These are phyloP conservation scores for Phaeosphaeriaceae sp. DNA, from an alignment of 2,329 filamentous ascomycete genomes.

Conservation along the genomic window DNA sequence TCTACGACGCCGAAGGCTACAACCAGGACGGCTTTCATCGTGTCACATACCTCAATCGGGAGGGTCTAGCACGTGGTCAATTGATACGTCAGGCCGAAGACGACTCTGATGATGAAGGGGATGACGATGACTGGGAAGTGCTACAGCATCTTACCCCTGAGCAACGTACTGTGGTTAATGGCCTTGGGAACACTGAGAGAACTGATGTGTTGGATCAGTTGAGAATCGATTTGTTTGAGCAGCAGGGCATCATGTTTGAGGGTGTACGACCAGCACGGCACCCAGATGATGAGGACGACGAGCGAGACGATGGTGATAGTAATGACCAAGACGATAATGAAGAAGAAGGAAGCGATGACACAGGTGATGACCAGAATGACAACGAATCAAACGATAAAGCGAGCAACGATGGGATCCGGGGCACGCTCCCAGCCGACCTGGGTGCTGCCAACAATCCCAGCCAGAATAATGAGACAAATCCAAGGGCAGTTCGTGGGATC, in stretches of 20 bases:
- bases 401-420: too few relatives aligned
- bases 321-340: too few relatives aligned
- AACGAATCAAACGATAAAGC: too few relatives aligned
- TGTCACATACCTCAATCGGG: conserved; percentile 32
- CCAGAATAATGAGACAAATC: too few relatives aligned
- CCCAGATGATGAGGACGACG: too few relatives aligned
- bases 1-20: conserved; percentile 40
- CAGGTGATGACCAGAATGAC: too few relatives aligned
- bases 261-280: too few relatives aligned
- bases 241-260: conserved; percentile 16
- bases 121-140: conserved; percentile 13
- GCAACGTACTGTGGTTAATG: conserved; percentile 12
- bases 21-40: conserved; percentile 41
- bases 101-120: conserved; percentile 14
- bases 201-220: conserved; percentile 23
- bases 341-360: too few relatives aligned
- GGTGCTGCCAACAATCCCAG: too few relatives aligned
- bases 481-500: too few relatives aligned
- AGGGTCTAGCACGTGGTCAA: conserved; percentile 27
- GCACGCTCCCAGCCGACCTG: too few relatives aligned
- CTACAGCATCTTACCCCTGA: conserved; percentile 23
- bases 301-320: too few relatives aligned
- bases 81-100: conserved; percentile 1
- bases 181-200: conserved; percentile 11
- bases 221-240: conserved; percentile 25